These are phyloP conservation scores for Cardamine occulta DNA, from an alignment of 345 rosid species.

Conservation along the genomic window DNA sequence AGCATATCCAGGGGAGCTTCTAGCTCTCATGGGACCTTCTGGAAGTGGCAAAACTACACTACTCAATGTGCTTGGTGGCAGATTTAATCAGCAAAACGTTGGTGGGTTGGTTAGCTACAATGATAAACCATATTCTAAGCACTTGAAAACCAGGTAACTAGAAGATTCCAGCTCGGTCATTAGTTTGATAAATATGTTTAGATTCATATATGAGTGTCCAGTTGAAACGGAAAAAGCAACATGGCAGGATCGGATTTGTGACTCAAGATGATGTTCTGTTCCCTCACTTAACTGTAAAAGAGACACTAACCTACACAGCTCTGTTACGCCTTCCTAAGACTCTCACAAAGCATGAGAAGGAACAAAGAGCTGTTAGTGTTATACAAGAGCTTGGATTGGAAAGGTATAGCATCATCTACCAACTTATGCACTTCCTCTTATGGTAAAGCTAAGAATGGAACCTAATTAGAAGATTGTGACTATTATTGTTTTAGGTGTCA, in stretches of 20 bases:
- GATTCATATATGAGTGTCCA: conserved; percentile 14
- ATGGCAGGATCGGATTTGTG: conserved; percentile 88
- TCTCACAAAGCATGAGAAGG: conserved; percentile 67
- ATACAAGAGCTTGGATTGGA: conserved; percentile 89
- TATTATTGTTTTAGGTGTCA: conserved; percentile 61
- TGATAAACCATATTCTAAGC: conserved; percentile 73
- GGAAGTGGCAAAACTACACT: conserved; percentile 95
- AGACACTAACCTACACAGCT: conserved; percentile 89
- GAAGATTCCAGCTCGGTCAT: conserved; percentile 29
- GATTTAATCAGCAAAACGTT: conserved; percentile 51
- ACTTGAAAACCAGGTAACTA: conserved; percentile 75
- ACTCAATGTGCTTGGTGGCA: conserved; percentile 75
- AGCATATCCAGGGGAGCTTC: conserved; percentile 81
- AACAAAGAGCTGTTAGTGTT: conserved; percentile 70
- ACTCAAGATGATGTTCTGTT: conserved; percentile 93
- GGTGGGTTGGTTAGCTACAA: conserved; percentile 77
- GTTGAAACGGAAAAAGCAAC: conserved; percentile 15
- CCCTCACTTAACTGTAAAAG: conserved; percentile 93
- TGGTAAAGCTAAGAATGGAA: background rate
- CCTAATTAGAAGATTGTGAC: background rate
- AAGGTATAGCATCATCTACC: conserved; percentile 51
- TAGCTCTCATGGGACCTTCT: conserved; percentile 98
- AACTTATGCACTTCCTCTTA: background rate
- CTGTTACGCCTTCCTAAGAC: conserved; percentile 71
- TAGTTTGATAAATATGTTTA: too few species aligned